Conservation (phyloP, 305 asterid genomes). For the Fraxinus xanthoxyloides region DNA sequence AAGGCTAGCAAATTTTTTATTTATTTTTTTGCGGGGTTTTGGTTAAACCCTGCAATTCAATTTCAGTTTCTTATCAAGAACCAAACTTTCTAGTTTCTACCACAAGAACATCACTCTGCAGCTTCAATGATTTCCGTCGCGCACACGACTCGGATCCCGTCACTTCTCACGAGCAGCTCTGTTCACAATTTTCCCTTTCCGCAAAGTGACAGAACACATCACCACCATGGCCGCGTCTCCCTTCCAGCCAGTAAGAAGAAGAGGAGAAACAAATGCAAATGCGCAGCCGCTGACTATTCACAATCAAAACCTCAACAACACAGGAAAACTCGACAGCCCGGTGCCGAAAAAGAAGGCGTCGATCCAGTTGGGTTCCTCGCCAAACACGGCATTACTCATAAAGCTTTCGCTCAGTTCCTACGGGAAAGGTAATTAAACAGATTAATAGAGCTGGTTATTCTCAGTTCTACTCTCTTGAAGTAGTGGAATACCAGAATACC, state of each 20-base stretch:
- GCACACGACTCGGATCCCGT: conserved; percentile 27
- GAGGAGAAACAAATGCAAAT: conserved; percentile 34
- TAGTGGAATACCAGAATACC: neutral
- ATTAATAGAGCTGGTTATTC: neutral
- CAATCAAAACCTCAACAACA: conserved; percentile 38
- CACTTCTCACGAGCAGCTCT: conserved; percentile 19
- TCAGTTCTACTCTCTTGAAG: neutral
- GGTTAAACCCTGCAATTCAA: conserved; percentile 29
- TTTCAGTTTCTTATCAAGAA: conserved; percentile 44
- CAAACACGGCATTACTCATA: conserved; percentile 63
- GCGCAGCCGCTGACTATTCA: conserved; percentile 53
- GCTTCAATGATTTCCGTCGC: conserved; percentile 39
- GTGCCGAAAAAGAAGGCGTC: conserved; percentile 37
- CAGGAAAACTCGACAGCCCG: conserved; percentile 37
- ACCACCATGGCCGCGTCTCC: conserved; percentile 22
- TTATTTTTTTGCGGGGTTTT: conserved; percentile 4
- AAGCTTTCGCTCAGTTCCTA: conserved; percentile 74
- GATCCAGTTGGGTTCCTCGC: conserved; percentile 87
- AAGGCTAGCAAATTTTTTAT: neutral
- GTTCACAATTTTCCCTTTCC: conserved; percentile 17
- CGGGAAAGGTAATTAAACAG: conserved; percentile 68
- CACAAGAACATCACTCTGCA: neutral
- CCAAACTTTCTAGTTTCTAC: neutral
- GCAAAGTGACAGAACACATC: conserved; percentile 5
- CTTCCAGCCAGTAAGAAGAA: conserved; percentile 22